Evolutionary conservation across 1,284 basidiomycete genomes (phyloP), one percentile per base, ranked within the genome.

Genomic region (Moesziomyces globuligerus): DNA sequence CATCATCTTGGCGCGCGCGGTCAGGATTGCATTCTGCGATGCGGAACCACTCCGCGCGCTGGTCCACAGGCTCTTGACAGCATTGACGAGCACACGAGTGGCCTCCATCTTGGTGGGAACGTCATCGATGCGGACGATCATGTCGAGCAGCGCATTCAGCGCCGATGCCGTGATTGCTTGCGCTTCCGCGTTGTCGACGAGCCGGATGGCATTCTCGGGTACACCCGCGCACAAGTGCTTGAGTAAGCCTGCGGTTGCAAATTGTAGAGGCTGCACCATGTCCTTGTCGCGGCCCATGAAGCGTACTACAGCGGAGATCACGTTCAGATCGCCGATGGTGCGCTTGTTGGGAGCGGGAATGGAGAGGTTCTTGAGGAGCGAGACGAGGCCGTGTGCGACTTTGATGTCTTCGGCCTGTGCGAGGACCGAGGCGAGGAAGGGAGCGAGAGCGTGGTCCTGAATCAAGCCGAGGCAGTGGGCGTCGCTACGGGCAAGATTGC

Each of bases 51-150:
- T 20, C 28, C 45, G 49, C 9, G 48, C 42, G 32, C 61, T 48
- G 9, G 70, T 74, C 66, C 70, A 78, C 10, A 81, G 55, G 39
- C 69, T 55, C 48, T 78, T 76, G 75, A 94, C 86, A 26, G 89
- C 86, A 80, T 94, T 93, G 68, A 92, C 91, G 49, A 96, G 85
- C 1, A 95, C 88, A 11, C 94, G 89, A 13, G 92, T 91, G 21
- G 90, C 91, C 84, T 98, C 95, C 78, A 91, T 92, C 83, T 90
- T 90, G 29, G 95, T 86, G 0, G 92, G 88, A 6, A 91, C 85
- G 26, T 90, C 90, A 76, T 95, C 90, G 3, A 92, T 91, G 39
- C 93, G 89, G 48, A 86, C 86, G 29, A 91, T 86, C 28, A 98
- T 86, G 4, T 87, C 87, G 28, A 95, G 85, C 23, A 97, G 87